These are phyloP conservation scores for Haberlea rhodopensis DNA, from an alignment of 257 asterid genomes.

Conservation along the genomic window DNA sequence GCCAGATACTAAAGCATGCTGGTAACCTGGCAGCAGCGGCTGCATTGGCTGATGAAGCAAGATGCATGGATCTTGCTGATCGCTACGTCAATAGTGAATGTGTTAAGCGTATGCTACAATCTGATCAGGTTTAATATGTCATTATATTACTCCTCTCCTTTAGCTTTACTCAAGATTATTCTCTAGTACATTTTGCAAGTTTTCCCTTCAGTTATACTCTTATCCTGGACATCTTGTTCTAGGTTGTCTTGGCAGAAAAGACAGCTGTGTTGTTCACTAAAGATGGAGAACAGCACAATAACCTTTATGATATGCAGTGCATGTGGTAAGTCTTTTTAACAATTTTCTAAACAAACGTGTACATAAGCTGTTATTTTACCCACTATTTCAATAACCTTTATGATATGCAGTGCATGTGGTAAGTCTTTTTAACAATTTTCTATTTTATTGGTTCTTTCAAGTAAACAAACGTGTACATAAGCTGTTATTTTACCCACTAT, in stretches of 20 bases:
- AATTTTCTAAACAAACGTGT: conserved; percentile 17
- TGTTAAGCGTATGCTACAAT: conserved; percentile 97
- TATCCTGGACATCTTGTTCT: conserved; percentile 26
- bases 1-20: conserved; percentile 95
- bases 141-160: not conserved
- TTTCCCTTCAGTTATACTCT: conserved; percentile 19
- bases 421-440: conserved; percentile 29
- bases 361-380: conserved; percentile 17
- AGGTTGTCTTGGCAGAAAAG: conserved; percentile 93
- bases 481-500: conserved; percentile 20
- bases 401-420: conserved; percentile 99
- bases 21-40: conserved; percentile 92
- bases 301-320: conserved; percentile 99
- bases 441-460: not conserved
- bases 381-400: conserved; percentile 61
- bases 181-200: not conserved
- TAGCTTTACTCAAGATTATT: not conserved
- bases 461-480: conserved; percentile 16
- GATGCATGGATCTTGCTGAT: conserved; percentile 99
- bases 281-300: conserved; percentile 98
- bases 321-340: conserved; percentile 69
- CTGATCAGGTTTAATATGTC: conserved; percentile 77
- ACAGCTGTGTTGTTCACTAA: conserved; percentile 89
- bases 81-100: conserved; percentile 96
- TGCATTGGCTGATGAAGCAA: conserved; percentile 96